phyloP scores from a whole-genome alignment of 1,284 basidiomycete species.

The Lentinus polychrous region DNA sequence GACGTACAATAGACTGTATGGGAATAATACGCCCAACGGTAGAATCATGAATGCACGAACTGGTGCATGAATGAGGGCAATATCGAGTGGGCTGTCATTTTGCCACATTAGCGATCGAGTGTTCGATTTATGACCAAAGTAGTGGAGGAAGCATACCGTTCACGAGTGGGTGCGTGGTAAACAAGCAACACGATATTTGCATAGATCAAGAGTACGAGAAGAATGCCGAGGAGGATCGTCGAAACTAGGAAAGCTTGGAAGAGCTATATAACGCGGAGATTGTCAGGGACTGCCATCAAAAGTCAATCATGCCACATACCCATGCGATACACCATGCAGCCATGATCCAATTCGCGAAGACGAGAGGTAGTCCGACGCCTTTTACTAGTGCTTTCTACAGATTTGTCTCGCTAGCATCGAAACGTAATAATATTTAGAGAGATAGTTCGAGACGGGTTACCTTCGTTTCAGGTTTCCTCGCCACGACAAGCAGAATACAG shows the following conservation, averaged over 20 bases:
- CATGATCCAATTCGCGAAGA: slow-evolving; percentile 78
- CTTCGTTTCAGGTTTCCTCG: slow-evolving; percentile 76
- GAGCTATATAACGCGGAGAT: too few relatives aligned
- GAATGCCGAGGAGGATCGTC: slow-evolving; percentile 54
- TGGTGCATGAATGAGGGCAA: slow-evolving; percentile 67
- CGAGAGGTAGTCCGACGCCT: slow-evolving; percentile 73
- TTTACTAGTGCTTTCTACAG: slow-evolving; percentile 57
- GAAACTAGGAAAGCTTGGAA: slow-evolving; percentile 55
- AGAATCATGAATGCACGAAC: slow-evolving; percentile 65
- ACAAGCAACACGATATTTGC: slow-evolving; percentile 61
- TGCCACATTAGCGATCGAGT: background rate
- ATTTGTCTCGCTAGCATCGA: background rate
- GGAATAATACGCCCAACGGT: slow-evolving; percentile 39
- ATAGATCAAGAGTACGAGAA: slow-evolving; percentile 55
- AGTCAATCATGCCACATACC: slow-evolving; percentile 34
- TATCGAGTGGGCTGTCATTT: slow-evolving; percentile 52
- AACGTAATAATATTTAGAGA: background rate
- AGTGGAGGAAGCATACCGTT: slow-evolving; percentile 16
- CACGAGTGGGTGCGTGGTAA: slow-evolving; percentile 50
- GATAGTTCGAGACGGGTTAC: slow-evolving; percentile 26
- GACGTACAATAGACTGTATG: slow-evolving; percentile 46
- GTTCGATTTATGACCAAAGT: background rate
- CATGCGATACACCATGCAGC: slow-evolving; percentile 80
- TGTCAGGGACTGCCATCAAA: background rate
- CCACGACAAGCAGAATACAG: slow-evolving; percentile 68